Evolutionary conservation across 2,329 filamentous ascomycete species (phyloP).

Genomic region (Septoria linicola): DNA sequence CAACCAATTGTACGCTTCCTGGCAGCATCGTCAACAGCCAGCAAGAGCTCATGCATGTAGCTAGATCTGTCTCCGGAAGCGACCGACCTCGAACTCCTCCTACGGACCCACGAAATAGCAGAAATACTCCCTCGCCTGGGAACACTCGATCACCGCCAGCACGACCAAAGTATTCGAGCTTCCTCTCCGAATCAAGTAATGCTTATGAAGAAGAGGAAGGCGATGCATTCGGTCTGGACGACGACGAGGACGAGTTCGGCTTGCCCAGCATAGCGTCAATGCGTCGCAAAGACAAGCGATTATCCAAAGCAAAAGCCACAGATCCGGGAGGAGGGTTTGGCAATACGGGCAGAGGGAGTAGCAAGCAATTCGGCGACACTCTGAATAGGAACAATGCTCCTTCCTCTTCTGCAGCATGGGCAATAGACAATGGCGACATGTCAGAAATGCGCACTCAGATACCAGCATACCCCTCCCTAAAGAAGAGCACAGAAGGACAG

Average conservation of each 20-base stretch:
- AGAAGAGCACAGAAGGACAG: constrained; percentile 71
- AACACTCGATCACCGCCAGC: constrained; percentile 56
- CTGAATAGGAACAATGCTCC: constrained; percentile 11
- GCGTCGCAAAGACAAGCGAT: constrained; percentile 66
- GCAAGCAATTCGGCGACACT: constrained; percentile 22
- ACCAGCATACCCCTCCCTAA: constrained; percentile 80
- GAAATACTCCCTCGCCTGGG: constrained; percentile 53
- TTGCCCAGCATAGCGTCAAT: constrained; percentile 89
- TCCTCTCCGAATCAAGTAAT: constrained; percentile 76
- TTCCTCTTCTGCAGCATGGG: constrained; percentile 41
- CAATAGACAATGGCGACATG: constrained; percentile 88
- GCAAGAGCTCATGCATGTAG: constrained; percentile 10
- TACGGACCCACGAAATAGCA: constrained; percentile 57
- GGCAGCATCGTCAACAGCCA: background rate
- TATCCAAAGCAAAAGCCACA: constrained; percentile 45
- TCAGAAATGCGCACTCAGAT: constrained; percentile 77
- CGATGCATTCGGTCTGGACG: constrained; percentile 75
- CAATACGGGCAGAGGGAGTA: constrained; percentile 18
- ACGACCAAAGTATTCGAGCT: constrained; percentile 73
- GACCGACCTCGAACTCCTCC: constrained; percentile 75
- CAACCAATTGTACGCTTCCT: constrained; percentile 65
- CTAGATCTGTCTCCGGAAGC: constrained; percentile 31
- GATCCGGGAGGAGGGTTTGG: constrained; percentile 42
- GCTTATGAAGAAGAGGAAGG: constrained; percentile 74
- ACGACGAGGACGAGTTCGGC: constrained; percentile 85